phyloP scores from a whole-genome alignment of 1,284 basidiomycete genomes.

The Hemileia vastatrix region DNA sequence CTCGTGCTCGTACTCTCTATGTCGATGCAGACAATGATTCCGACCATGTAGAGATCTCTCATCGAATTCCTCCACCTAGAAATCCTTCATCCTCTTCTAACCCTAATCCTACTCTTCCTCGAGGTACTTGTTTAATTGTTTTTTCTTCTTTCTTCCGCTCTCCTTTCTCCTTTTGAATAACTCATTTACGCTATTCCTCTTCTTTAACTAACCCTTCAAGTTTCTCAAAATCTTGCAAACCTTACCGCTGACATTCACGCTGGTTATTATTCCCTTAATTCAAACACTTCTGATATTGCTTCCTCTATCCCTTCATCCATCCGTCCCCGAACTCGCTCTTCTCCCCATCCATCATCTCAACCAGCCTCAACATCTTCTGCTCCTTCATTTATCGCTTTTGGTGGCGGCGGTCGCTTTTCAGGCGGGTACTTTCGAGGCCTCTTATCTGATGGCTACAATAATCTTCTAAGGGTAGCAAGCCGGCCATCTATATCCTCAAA shows the following conservation, averaged over 20 bases:
- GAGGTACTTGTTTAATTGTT: no score
- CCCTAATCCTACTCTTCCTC: no score
- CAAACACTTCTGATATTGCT: background rate
- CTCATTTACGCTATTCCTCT: no score
- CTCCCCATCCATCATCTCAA: conserved; percentile 2
- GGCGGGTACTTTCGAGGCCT: conserved; percentile 12
- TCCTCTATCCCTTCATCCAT: conserved; percentile 7
- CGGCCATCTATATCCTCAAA: background rate
- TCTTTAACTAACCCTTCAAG: no score
- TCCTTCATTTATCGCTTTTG: no score
- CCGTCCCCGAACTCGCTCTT: conserved; percentile 3
- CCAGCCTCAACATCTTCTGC: conserved; percentile 1
- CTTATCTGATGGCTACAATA: background rate
- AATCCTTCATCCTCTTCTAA: no score
- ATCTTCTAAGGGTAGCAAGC: background rate
- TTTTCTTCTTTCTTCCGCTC: no score
- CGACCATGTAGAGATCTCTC: no score
- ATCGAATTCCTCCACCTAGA: no score
- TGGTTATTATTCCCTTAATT: background rate
- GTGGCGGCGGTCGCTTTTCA: conserved; percentile 13
- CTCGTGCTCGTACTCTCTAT: no score
- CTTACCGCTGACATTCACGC: background rate
- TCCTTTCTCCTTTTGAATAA: no score
- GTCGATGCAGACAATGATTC: no score
- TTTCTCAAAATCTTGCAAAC: conserved; percentile 3